phyloP scores from a whole-genome alignment of 108 stramenopile genomes.

The Skeletonema marinoi region DNA sequence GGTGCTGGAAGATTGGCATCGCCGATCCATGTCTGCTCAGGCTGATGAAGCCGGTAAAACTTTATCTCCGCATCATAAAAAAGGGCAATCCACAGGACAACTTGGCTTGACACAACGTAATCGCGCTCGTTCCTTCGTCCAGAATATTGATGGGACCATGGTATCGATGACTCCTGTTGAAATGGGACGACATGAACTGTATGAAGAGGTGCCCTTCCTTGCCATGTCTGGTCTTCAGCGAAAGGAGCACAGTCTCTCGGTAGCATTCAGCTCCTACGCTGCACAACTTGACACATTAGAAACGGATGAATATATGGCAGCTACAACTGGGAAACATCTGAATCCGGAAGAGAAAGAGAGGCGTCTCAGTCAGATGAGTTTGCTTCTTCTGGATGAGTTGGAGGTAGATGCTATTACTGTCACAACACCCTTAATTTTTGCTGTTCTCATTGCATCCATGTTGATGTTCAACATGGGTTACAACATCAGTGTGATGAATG shows the following conservation, averaged over 20 bases:
- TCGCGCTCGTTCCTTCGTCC: slow-evolving; percentile 32
- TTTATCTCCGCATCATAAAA: not conserved
- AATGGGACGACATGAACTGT: slow-evolving; percentile 83
- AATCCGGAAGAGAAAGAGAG: slow-evolving; percentile 53
- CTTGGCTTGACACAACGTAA: not conserved
- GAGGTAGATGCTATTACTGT: slow-evolving; percentile 82
- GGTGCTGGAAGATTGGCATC: slow-evolving; percentile 28
- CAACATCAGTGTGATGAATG: slow-evolving; percentile 88
- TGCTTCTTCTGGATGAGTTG: slow-evolving; percentile 84
- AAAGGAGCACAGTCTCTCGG: slow-evolving; percentile 62
- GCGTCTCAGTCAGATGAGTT: slow-evolving; percentile 58
- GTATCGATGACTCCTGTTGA: slow-evolving; percentile 60
- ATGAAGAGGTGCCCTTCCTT: slow-evolving; percentile 78
- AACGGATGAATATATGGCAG: slow-evolving; percentile 41
- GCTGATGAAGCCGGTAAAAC: not conserved
- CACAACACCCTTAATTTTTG: slow-evolving; percentile 84
- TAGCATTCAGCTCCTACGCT: slow-evolving; percentile 80
- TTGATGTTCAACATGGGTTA: slow-evolving; percentile 67
- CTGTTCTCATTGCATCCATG: slow-evolving; percentile 59
- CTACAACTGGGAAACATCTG: slow-evolving; percentile 38
- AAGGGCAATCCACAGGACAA: not conserved
- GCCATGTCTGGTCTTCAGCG: slow-evolving; percentile 85
- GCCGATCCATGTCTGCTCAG: slow-evolving; percentile 23
- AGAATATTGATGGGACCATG: slow-evolving; percentile 31
- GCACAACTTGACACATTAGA: slow-evolving; percentile 74